These are phyloP conservation scores for Dipteronia sinensis DNA, from an alignment of 345 rosid genomes.

Conservation along the genomic window DNA sequence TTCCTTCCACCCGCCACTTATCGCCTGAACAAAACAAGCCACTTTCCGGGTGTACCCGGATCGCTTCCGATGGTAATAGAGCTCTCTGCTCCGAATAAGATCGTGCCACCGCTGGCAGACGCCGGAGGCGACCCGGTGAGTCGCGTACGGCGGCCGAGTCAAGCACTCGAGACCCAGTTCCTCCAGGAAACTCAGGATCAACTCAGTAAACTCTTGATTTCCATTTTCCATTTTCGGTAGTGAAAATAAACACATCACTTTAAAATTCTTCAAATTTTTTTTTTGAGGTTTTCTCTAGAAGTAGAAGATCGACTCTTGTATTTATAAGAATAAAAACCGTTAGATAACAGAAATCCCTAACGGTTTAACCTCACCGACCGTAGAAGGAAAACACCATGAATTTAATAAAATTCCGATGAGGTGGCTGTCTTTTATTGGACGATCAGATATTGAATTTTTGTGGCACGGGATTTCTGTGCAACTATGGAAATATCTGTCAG, in stretches of 20 bases:
- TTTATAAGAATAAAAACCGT: not conserved
- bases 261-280: not conserved
- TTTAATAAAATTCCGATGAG: not conserved
- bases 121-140: conserved; percentile 45
- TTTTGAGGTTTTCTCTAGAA: not conserved
- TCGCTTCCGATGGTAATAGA: conserved; percentile 46
- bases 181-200: conserved; percentile 51
- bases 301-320: not conserved
- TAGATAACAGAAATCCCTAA: not conserved
- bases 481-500: not conserved
- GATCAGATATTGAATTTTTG: not conserved
- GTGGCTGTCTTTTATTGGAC: not conserved
- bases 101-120: conserved; percentile 61
- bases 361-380: not conserved
- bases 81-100: conserved; percentile 43
- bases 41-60: conserved; percentile 43
- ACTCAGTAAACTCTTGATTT: conserved; percentile 29
- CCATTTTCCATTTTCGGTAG: conserved; percentile 20
- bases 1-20: not conserved
- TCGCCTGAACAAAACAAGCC: conserved; percentile 60
- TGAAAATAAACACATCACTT: not conserved
- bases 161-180: conserved; percentile 66
- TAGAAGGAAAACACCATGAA: not conserved
- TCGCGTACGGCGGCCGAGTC: conserved; percentile 43
- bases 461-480: not conserved